Conservation (phyloP, 768 basidiomycete species). For the Leccinellum albellum region DNA sequence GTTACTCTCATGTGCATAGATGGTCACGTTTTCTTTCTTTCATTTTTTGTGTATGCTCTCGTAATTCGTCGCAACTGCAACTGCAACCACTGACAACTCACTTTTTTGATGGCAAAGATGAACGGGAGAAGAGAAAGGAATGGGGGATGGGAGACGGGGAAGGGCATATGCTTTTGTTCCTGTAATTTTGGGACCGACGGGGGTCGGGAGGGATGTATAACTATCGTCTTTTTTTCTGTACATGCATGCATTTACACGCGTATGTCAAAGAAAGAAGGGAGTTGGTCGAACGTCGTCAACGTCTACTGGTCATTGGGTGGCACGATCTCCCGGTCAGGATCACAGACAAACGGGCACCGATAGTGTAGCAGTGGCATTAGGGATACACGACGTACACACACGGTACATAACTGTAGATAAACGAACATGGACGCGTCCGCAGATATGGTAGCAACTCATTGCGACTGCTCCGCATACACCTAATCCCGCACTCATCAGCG, state of each 20-base stretch:
- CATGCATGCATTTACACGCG: not conserved
- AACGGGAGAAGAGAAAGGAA: not conserved
- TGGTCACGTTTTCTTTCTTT: not conserved
- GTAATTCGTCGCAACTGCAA: not conserved
- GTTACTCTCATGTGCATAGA: not conserved
- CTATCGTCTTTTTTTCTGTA: not conserved
- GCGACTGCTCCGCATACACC: slow-evolving; percentile 72
- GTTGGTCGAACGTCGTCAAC: too few relatives aligned
- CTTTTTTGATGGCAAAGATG: not conserved
- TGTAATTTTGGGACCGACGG: not conserved
- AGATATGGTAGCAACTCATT: slow-evolving; percentile 28
- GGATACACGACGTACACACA: not conserved
- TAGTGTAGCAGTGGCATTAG: too few relatives aligned
- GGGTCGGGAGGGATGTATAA: not conserved
- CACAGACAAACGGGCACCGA: too few relatives aligned
- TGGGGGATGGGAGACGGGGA: not conserved
- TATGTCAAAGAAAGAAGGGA: too few relatives aligned
- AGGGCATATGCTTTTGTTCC: not conserved
- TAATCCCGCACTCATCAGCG: slow-evolving; percentile 12
- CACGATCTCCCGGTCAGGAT: too few relatives aligned
- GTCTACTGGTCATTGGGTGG: too few relatives aligned
- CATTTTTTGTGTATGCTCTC: not conserved
- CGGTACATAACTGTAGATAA: not conserved
- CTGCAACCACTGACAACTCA: not conserved
- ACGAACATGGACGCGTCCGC: not conserved